Evolutionary conservation across 2,329 filamentous ascomycete genomes (phyloP).

Genomic region (Xylaria sp.): DNA sequence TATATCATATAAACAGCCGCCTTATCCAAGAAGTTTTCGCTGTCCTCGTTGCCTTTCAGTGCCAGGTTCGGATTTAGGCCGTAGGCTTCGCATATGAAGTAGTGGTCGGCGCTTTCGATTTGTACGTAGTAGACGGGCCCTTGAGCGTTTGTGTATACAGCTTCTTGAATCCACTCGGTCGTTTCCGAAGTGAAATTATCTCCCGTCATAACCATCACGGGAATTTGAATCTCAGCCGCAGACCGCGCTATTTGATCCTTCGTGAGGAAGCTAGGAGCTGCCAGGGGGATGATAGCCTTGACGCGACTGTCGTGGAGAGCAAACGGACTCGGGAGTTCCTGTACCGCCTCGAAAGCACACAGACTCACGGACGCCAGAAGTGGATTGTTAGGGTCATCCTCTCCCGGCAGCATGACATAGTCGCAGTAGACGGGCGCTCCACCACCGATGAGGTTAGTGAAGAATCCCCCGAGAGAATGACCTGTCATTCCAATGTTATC

Average conservation of each 20-base stretch:
- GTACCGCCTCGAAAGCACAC: slow-evolving; percentile 28
- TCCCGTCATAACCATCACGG: slow-evolving; percentile 36
- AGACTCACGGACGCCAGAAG: slow-evolving; percentile 30
- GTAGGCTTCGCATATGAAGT: slow-evolving; percentile 34
- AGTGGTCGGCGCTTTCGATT: slow-evolving; percentile 32
- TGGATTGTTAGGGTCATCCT: slow-evolving; percentile 20
- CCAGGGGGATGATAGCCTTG: slow-evolving; percentile 34
- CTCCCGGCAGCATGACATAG: slow-evolving; percentile 27
- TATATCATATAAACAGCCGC: slow-evolving; percentile 38
- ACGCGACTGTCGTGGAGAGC: slow-evolving; percentile 35
- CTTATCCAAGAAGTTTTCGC: slow-evolving; percentile 34
- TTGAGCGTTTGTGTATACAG: slow-evolving; percentile 25
- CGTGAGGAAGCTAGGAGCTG: slow-evolving; percentile 34
- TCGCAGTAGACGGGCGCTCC: slow-evolving; percentile 35
- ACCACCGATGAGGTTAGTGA: slow-evolving; percentile 34
- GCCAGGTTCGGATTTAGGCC: slow-evolving; percentile 31
- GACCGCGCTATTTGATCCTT: slow-evolving; percentile 34
- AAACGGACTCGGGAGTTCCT: slow-evolving; percentile 21
- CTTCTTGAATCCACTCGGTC: slow-evolving; percentile 32
- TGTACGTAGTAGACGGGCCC: slow-evolving; percentile 36
- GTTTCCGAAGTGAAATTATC: slow-evolving; percentile 37
- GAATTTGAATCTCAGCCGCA: slow-evolving; percentile 30
- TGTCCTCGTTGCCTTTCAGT: slow-evolving; percentile 18
- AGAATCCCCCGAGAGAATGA: slow-evolving; percentile 36
- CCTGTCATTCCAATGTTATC: slow-evolving; percentile 35